phyloP scores from a whole-genome alignment of 352 stramenopile genomes.

The Bremia lactucae region DNA sequence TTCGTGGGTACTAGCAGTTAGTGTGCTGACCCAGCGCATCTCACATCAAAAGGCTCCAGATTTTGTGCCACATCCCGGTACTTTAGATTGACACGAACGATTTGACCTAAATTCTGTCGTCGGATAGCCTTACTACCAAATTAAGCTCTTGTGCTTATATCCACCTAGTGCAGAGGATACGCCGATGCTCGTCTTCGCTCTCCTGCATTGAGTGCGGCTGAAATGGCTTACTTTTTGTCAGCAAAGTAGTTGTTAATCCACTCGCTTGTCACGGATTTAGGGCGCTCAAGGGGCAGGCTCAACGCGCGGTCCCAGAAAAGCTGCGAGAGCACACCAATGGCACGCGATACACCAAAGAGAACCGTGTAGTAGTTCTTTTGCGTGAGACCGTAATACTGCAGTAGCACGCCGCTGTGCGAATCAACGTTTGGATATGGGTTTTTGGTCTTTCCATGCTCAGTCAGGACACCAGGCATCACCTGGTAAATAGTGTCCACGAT shows the following conservation, averaged over 20 bases:
- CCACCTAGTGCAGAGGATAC: no score
- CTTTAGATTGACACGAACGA: no score
- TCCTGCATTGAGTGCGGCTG: background rate
- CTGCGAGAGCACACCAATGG: conserved; percentile 96
- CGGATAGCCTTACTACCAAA: no score
- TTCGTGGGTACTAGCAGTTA: no score
- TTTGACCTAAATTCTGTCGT: no score
- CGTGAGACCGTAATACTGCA: conserved; percentile 98
- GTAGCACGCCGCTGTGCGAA: conserved; percentile 95
- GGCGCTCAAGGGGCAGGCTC: conserved; percentile 94
- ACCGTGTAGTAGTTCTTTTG: conserved; percentile 99
- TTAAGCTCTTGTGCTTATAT: no score
- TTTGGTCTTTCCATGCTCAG: conserved; percentile 98
- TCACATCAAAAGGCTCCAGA: no score
- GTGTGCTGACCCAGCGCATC: no score
- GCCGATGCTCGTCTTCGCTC: no score
- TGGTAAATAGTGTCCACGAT: conserved; percentile 99
- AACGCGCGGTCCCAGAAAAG: conserved; percentile 97
- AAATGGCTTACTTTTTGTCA: conserved; percentile 53
- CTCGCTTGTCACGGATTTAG: conserved; percentile 98
- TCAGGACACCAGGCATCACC: conserved; percentile 97
- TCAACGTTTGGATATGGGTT: conserved; percentile 99
- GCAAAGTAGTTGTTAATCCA: conserved; percentile 95
- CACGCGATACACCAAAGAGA: conserved; percentile 97
- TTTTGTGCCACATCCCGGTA: no score